Conservation (phyloP, 169 alveolate genomes). For the Eimeria brunetti region DNA sequence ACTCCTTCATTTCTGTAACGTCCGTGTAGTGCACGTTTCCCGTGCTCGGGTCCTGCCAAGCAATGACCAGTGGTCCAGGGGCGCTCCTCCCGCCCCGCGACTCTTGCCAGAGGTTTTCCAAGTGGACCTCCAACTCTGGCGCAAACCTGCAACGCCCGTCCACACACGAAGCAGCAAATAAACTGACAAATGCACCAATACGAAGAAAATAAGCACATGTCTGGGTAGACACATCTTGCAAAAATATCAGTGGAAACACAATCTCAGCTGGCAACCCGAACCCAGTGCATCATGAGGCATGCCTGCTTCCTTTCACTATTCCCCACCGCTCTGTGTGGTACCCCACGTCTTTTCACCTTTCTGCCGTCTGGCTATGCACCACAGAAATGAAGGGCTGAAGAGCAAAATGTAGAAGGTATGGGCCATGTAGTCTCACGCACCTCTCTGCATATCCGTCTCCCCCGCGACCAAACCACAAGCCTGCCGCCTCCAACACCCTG, state of each 20-base stretch:
- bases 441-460: conserved; percentile 57
- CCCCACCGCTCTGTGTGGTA: background rate
- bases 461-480: conserved; percentile 62
- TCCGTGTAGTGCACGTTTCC: conserved; percentile 19
- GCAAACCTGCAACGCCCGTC: conserved; percentile 16
- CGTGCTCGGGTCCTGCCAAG: conserved; percentile 13
- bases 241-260: background rate
- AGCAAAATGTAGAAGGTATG: background rate
- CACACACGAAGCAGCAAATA: background rate
- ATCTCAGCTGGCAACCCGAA: background rate
- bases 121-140: conserved; percentile 27
- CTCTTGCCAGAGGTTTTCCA: conserved; percentile 23
- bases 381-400: background rate
- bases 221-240: background rate
- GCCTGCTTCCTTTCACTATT: background rate
- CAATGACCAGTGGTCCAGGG: background rate
- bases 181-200: background rate
- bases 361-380: background rate
- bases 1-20: conserved; percentile 2
- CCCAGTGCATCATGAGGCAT: background rate
- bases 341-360: background rate
- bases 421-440: background rate
- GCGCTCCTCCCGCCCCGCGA: background rate
- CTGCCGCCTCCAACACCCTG: conserved; percentile 4
- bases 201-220: background rate